These are phyloP conservation scores for Tulasnella calospora DNA, from an alignment of 768 basidiomycete species.

Conservation along the genomic window DNA sequence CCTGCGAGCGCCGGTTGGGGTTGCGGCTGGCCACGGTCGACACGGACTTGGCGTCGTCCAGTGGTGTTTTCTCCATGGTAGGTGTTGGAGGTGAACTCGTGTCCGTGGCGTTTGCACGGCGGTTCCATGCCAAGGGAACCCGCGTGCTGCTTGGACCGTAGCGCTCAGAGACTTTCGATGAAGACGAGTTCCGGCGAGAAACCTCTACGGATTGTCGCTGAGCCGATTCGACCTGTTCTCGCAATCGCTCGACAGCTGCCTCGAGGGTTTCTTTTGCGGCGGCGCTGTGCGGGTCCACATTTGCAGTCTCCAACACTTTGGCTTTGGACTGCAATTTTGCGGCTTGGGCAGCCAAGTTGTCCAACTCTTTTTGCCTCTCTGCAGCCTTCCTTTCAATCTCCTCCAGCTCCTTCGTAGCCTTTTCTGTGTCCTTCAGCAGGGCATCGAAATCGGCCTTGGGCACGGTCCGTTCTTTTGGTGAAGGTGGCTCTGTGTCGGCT, in stretches of 20 bases:
- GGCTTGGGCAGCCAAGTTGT: constrained; percentile 14
- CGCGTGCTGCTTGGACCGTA: constrained; percentile 22
- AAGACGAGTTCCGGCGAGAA: constrained; percentile 9
- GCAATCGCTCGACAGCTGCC: constrained; percentile 15
- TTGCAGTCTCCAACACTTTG: neutral
- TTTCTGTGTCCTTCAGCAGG: constrained; percentile 19
- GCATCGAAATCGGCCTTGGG: constrained; percentile 23
- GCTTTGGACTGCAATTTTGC: constrained; percentile 13
- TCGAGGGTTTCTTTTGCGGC: constrained; percentile 22
- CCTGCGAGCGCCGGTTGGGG: constrained; percentile 10
- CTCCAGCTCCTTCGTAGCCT: constrained; percentile 22
- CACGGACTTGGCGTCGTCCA: constrained; percentile 1
- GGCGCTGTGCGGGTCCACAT: neutral
- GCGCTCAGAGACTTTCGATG: constrained; percentile 15
- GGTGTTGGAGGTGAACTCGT: constrained; percentile 15
- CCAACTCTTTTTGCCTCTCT: constrained; percentile 12
- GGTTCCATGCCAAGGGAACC: constrained; percentile 9
- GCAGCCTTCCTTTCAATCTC: constrained; percentile 17
- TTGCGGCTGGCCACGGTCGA: neutral
- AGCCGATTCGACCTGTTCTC: constrained; percentile 21
- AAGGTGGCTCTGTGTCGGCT: neutral
- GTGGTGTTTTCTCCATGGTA: neutral
- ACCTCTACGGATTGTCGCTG: constrained; percentile 13
- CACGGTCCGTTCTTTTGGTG: constrained; percentile 7
- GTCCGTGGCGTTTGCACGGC: constrained; percentile 17